These are phyloP conservation scores for Nakazawaea populi DNA, from an alignment of 805 yeast genomes.

Conservation along the genomic window DNA sequence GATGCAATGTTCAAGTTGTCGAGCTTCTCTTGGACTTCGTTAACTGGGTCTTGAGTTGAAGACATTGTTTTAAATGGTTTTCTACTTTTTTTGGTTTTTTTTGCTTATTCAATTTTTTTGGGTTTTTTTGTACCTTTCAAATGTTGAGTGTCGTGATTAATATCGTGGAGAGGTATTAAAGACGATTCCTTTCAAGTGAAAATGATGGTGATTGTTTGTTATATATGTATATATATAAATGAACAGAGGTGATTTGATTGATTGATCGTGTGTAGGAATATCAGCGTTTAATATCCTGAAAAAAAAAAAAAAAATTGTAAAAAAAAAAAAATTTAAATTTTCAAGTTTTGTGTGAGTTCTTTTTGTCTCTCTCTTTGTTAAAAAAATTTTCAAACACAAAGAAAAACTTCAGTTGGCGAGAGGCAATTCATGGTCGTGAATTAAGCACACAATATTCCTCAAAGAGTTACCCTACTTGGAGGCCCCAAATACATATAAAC, in stretches of 20 bases:
- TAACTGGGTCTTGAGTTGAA: conserved; percentile 10
- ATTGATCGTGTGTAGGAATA: background rate
- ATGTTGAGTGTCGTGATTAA: background rate
- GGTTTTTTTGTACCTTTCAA: background rate
- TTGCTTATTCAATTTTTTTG: conserved; percentile 2
- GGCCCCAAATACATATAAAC: background rate
- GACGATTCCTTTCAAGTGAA: conserved; percentile 2
- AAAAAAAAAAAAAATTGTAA: background rate
- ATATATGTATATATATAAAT: conserved; percentile 3
- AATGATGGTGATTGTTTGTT: conserved; percentile 2
- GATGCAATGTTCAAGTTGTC: conserved; percentile 6
- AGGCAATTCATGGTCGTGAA: too few species aligned
- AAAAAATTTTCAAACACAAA: background rate
- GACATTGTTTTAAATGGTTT: conserved; percentile 4
- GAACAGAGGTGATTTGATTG: background rate
- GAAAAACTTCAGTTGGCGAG: background rate
- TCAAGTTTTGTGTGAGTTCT: background rate
- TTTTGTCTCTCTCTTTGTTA: background rate
- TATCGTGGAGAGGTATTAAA: background rate
- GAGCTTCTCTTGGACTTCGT: conserved; percentile 10
- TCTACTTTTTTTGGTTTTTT: conserved; percentile 7
- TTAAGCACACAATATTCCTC: too few species aligned
- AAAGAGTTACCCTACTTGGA: background rate
- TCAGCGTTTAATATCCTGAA: background rate
- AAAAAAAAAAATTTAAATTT: too few species aligned